These are phyloP conservation scores for Grosmannia serpens DNA, from an alignment of 2,329 filamentous ascomycete species.

Conservation along the genomic window DNA sequence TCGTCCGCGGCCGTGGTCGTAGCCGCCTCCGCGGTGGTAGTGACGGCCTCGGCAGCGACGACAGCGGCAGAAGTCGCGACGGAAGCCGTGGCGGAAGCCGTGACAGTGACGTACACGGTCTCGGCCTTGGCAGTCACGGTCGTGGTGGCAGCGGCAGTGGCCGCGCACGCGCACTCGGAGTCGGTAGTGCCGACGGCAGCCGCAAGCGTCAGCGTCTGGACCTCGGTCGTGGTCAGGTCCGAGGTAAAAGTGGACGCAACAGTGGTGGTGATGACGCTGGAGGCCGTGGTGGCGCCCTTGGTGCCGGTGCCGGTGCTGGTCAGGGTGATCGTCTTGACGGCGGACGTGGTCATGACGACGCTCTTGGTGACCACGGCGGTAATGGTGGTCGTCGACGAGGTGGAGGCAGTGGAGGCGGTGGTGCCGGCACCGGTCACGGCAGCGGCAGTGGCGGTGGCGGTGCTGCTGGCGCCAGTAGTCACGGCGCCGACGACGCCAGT, in stretches of 20 bases:
- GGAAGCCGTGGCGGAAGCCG: neutral
- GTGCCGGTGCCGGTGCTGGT: neutral
- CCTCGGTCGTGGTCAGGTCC: neutral
- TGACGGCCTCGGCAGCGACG: neutral
- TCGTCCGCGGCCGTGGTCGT: neutral
- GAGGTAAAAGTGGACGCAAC: neutral
- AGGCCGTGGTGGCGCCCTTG: neutral
- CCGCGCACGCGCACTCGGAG: neutral
- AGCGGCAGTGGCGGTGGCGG: slow-evolving; percentile 11
- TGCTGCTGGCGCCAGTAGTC: slow-evolving; percentile 15
- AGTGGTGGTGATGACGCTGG: neutral
- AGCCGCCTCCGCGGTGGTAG: neutral
- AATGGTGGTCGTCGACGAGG: slow-evolving; percentile 1
- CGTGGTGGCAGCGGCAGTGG: slow-evolving; percentile 16
- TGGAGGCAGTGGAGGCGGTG: slow-evolving; percentile 11
- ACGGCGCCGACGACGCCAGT: slow-evolving; percentile 22
- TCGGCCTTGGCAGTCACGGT: slow-evolving; percentile 18
- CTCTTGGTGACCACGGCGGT: slow-evolving; percentile 1
- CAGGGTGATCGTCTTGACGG: slow-evolving; percentile 4
- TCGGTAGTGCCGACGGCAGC: neutral
- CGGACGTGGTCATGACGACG: neutral
- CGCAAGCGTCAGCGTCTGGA: neutral
- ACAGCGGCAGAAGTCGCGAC: neutral
- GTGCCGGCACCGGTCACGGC: neutral
- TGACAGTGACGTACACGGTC: neutral